Percentiles rank a stretch among this genome's conserved stretches.
Evolutionary conservation across 2,329 filamentous ascomycete genomes (phyloP).

Genomic region (Neonectria magnoliae): DNA sequence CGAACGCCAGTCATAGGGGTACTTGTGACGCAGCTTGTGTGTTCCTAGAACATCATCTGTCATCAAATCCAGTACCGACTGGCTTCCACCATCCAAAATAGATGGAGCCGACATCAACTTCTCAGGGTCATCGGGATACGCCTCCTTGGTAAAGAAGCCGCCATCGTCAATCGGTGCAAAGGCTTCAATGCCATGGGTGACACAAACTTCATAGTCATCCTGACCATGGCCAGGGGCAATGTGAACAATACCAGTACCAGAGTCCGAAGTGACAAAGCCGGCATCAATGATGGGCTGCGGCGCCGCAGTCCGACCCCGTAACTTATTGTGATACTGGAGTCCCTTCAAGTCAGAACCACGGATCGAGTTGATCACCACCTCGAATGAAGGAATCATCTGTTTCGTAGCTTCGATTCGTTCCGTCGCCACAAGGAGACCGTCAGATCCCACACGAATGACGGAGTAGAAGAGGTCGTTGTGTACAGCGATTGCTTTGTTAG

Average conservation of each 20-base stretch:
- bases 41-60: constrained; percentile 71
- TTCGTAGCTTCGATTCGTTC: constrained; percentile 72
- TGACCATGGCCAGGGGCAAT: constrained; percentile 94
- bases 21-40: constrained; percentile 86
- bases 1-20: constrained; percentile 97
- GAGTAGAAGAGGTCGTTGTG: constrained; percentile 79
- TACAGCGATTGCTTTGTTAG: constrained; percentile 89
- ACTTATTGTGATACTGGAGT: constrained; percentile 75
- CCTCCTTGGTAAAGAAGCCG: constrained; percentile 82
- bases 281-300: constrained; percentile 80
- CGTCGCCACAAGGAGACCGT: constrained; percentile 76
- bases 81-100: constrained; percentile 76
- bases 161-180: constrained; percentile 86
- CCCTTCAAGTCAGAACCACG: constrained; percentile 72
- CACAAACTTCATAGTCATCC: constrained; percentile 91
- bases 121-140: constrained; percentile 75
- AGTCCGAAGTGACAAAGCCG: constrained; percentile 87
- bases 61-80: constrained; percentile 76
- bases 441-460: constrained; percentile 66
- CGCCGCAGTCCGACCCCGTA: constrained; percentile 67
- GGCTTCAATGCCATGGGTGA: constrained; percentile 73
- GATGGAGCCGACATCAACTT: constrained; percentile 73
- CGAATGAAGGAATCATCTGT: constrained; percentile 60
- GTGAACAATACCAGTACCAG: constrained; percentile 96
- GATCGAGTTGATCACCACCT: constrained; percentile 66